A percentile compares a stretch with the other conserved stretches of the same genome.
phyloP scores from a whole-genome alignment of 108 stramenopile genomes.

The Pseudonitzschia delicatissima region DNA sequence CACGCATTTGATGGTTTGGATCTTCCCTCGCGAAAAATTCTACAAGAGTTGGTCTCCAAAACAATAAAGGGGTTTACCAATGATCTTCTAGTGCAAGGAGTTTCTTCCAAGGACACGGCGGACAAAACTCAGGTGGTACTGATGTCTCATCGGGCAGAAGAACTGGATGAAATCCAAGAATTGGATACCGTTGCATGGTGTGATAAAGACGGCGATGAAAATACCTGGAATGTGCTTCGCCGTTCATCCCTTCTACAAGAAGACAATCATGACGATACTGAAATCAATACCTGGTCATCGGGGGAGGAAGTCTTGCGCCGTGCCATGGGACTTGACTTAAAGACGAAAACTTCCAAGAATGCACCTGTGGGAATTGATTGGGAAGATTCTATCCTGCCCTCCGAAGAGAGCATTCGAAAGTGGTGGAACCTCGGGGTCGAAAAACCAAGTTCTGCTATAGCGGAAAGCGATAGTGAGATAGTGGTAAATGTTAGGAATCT shows the following conservation, averaged over 20 bases:
- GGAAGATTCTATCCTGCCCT: background rate
- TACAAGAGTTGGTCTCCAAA: constrained; percentile 51
- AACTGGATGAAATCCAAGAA: constrained; percentile 49
- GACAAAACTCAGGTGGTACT: constrained; percentile 60
- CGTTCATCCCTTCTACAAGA: background rate
- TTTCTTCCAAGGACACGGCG: constrained; percentile 49
- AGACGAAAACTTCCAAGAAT: background rate
- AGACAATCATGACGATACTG: background rate
- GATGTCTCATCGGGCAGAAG: constrained; percentile 68
- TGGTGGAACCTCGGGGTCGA: constrained; percentile 7
- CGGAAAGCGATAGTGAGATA: background rate
- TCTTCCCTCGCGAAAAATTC: constrained; percentile 42
- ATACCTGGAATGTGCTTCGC: background rate
- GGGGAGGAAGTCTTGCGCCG: constrained; percentile 1
- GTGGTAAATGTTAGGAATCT: constrained; percentile 19
- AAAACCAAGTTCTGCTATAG: background rate
- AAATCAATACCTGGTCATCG: background rate
- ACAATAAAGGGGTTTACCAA: constrained; percentile 63
- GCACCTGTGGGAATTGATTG: background rate
- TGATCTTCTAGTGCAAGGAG: constrained; percentile 71
- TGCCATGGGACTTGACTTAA: background rate
- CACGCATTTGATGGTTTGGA: constrained; percentile 86
- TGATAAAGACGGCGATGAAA: background rate
- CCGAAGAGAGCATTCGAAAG: background rate
- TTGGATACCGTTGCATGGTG: constrained; percentile 37